A percentile compares a stretch with the other conserved stretches of the same genome.
phyloP scores from a whole-genome alignment of 345 rosid species.

The Salix suchowensis region DNA sequence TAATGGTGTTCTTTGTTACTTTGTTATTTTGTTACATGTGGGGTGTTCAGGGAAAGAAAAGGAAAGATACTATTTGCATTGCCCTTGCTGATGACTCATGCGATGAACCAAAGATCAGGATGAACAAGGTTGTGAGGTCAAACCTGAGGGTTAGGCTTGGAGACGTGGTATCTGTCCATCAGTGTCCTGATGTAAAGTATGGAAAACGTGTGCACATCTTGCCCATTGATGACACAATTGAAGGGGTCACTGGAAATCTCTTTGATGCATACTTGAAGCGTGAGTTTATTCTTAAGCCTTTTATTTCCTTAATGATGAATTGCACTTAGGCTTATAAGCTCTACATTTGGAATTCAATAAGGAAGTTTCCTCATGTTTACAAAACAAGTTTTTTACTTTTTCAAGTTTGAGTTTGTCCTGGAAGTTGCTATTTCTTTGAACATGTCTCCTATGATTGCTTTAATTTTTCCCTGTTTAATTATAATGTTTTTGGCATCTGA shows the following conservation, averaged over 20 bases:
- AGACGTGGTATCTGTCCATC: constrained; percentile 84
- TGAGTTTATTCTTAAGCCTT: constrained; percentile 36
- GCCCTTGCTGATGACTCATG: constrained; percentile 82
- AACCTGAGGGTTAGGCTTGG: constrained; percentile 92
- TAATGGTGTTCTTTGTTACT: not conserved
- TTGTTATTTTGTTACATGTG: not conserved
- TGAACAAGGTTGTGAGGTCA: constrained; percentile 83
- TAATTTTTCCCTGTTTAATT: no score
- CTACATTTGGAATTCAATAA: not conserved
- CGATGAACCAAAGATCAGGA: constrained; percentile 79
- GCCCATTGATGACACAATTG: constrained; percentile 84
- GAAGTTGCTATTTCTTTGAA: not conserved
- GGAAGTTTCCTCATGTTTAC: not conserved
- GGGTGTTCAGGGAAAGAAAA: constrained; percentile 63
- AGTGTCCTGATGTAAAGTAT: constrained; percentile 85
- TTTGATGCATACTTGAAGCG: constrained; percentile 93
- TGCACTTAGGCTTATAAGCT: not conserved
- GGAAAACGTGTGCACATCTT: constrained; percentile 94
- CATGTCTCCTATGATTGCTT: no score
- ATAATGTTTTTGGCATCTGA: not conserved
- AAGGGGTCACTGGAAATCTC: constrained; percentile 88
- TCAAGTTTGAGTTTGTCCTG: not conserved
- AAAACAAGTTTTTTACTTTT: not conserved
- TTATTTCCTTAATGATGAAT: not conserved
- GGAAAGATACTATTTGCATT: constrained; percentile 78